Evolutionary conservation across 2,329 filamentous ascomycete genomes (phyloP).

Genomic region (Cytospora piceicola): DNA sequence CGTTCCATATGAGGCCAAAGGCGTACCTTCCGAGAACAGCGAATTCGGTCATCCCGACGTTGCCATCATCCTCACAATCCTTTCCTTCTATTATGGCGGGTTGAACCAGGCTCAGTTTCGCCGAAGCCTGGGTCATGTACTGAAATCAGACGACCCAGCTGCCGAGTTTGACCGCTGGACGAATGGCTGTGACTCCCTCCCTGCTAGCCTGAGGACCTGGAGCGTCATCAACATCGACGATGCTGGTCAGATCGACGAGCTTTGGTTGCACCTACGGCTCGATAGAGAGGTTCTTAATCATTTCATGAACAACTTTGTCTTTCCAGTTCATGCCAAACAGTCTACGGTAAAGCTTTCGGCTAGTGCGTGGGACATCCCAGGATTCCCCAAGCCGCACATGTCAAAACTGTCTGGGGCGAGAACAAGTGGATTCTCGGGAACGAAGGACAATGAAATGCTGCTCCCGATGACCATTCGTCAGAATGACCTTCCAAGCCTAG

Average conservation of each 20-base stretch:
- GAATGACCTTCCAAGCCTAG: constrained; percentile 58
- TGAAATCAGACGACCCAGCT: constrained; percentile 60
- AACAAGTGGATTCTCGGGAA: constrained; percentile 72
- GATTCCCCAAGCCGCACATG: constrained; percentile 40
- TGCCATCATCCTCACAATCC: constrained; percentile 64
- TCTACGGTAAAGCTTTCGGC: constrained; percentile 66
- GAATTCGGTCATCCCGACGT: constrained; percentile 73
- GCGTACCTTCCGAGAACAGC: constrained; percentile 61
- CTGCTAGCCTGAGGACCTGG: constrained; percentile 53
- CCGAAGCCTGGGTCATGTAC: constrained; percentile 53
- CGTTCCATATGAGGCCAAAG: constrained; percentile 70
- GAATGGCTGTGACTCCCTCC: constrained; percentile 45
- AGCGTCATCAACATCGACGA: constrained; percentile 65
- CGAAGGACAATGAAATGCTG: constrained; percentile 65
- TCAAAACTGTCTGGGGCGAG: constrained; percentile 41
- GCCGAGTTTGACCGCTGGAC: constrained; percentile 59
- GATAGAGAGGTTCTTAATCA: constrained; percentile 59
- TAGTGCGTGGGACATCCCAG: constrained; percentile 70
- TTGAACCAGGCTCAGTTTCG: constrained; percentile 53
- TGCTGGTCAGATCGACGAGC: constrained; percentile 48
- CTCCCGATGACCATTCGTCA: constrained; percentile 66
- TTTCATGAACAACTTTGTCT: constrained; percentile 66
- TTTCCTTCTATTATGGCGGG: constrained; percentile 70
- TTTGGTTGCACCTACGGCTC: constrained; percentile 56
- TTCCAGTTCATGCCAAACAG: constrained; percentile 66